phyloP scores from a whole-genome alignment of 1,284 basidiomycete genomes.

The Leucoagaricus sp. region DNA sequence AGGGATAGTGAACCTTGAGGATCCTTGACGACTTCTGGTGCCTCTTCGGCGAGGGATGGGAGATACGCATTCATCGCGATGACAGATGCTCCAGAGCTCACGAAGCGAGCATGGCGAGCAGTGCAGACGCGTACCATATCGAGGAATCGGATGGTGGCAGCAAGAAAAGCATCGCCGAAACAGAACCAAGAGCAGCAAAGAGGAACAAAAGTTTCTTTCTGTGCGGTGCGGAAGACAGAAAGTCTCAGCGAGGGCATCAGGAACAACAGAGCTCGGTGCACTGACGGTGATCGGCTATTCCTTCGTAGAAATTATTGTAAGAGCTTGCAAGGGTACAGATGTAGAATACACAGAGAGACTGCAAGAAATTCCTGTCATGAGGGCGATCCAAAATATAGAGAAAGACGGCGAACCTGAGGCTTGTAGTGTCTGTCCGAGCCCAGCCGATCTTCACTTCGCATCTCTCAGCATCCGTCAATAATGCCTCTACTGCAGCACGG shows the following conservation, averaged over 20 bases:
- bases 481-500: background rate
- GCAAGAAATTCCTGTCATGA: background rate
- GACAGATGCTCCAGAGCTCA: conserved; percentile 79
- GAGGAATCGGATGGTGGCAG: conserved; percentile 67
- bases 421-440: conserved; percentile 83
- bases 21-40: conserved; percentile 58
- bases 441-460: conserved; percentile 79
- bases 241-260: conserved; percentile 1
- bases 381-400: background rate
- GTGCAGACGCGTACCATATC: conserved; percentile 63
- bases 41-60: conserved; percentile 70
- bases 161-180: conserved; percentile 70
- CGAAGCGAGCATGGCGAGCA: conserved; percentile 72
- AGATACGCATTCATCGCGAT: conserved; percentile 92
- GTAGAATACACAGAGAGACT: conserved; percentile 87
- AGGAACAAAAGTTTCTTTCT: conserved; percentile 76
- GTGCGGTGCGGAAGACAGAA: conserved; percentile 56
- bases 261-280: conserved; percentile 17
- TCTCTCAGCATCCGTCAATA: conserved; percentile 36
- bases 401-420: conserved; percentile 68
- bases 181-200: conserved; percentile 74
- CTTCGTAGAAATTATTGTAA: conserved; percentile 89
- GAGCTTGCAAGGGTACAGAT: conserved; percentile 83
- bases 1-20: conserved; percentile 27
- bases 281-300: conserved; percentile 85